Evolutionary conservation across 768 basidiomycete genomes (phyloP).

Genomic region (Leccinum variicolor): DNA sequence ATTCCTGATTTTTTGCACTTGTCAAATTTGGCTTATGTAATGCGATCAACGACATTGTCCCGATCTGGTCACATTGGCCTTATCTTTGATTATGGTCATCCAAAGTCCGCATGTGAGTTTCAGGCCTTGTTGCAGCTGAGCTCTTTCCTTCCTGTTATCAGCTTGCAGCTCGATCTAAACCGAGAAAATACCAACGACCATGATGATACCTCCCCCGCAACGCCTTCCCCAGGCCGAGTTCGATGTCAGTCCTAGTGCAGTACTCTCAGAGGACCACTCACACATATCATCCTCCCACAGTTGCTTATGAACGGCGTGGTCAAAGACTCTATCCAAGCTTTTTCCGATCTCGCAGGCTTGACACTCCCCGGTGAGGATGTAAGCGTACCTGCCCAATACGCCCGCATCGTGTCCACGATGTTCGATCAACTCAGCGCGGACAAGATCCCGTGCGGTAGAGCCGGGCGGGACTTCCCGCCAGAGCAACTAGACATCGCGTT

Average conservation of each 20-base stretch:
- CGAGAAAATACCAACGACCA: background rate
- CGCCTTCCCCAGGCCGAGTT: constrained; percentile 15
- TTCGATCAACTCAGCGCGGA: constrained; percentile 19
- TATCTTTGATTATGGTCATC: constrained; percentile 1
- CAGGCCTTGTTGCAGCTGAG: background rate
- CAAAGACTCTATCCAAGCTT: constrained; percentile 9
- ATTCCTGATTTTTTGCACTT: too few relatives aligned
- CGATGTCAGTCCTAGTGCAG: constrained; percentile 12
- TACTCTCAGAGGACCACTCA: background rate
- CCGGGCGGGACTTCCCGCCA: constrained; percentile 2
- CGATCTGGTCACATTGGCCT: background rate
- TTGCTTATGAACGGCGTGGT: constrained; percentile 12
- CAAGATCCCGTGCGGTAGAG: constrained; percentile 16
- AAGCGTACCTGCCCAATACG: constrained; percentile 21
- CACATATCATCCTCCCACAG: constrained; percentile 4
- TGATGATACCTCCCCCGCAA: background rate
- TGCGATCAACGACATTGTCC: too few relatives aligned
- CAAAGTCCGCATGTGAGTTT: constrained; percentile 6
- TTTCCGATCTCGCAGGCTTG: constrained; percentile 13
- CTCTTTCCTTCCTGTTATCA: background rate
- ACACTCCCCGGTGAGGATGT: constrained; percentile 1
- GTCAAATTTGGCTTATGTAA: too few relatives aligned
- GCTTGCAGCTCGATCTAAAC: background rate
- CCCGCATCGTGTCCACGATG: constrained; percentile 19
- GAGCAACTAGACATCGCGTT: constrained; percentile 12